A percentile compares a stretch with the other conserved stretches of the same genome.
Evolutionary conservation across 2,329 filamentous ascomycete genomes (phyloP).

Genomic region (Cladosporium sp.): DNA sequence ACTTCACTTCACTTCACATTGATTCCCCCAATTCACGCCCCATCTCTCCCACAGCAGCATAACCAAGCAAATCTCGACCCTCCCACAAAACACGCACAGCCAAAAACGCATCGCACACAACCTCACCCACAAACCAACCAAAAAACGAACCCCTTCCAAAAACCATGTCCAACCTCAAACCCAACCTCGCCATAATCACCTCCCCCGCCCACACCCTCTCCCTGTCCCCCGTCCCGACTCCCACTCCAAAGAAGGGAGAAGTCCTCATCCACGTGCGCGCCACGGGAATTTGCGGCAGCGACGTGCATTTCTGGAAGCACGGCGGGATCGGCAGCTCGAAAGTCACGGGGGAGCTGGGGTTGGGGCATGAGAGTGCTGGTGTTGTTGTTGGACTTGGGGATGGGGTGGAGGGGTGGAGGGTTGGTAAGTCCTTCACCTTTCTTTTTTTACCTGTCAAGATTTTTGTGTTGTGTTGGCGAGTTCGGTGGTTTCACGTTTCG

Average conservation of each 20-base stretch:
- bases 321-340: slow-evolving; percentile 26
- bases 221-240: slow-evolving; percentile 20
- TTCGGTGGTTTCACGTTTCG: too few species aligned
- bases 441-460: too few species aligned
- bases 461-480: too few species aligned
- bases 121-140: too few species aligned
- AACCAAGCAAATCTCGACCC: too few species aligned
- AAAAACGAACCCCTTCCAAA: neutral
- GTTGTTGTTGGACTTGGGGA: slow-evolving; percentile 22
- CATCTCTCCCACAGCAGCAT: too few species aligned
- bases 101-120: too few species aligned
- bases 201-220: slow-evolving; percentile 29
- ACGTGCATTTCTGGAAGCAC: slow-evolving; percentile 32
- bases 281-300: slow-evolving; percentile 31
- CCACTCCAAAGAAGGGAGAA: slow-evolving; percentile 26
- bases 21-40: too few species aligned
- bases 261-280: slow-evolving; percentile 30
- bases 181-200: slow-evolving; percentile 30
- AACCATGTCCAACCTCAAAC: neutral
- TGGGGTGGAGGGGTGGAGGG: slow-evolving; percentile 20
- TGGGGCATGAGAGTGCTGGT: slow-evolving; percentile 31
- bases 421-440: slow-evolving; percentile 18
- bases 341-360: slow-evolving; percentile 19
- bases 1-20: too few species aligned
- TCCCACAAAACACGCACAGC: too few species aligned